A percentile compares a stretch with the other conserved stretches of the same genome.
Conservation (phyloP, 192 early-diverging fungal species). For the Backusella australiensis region DNA sequence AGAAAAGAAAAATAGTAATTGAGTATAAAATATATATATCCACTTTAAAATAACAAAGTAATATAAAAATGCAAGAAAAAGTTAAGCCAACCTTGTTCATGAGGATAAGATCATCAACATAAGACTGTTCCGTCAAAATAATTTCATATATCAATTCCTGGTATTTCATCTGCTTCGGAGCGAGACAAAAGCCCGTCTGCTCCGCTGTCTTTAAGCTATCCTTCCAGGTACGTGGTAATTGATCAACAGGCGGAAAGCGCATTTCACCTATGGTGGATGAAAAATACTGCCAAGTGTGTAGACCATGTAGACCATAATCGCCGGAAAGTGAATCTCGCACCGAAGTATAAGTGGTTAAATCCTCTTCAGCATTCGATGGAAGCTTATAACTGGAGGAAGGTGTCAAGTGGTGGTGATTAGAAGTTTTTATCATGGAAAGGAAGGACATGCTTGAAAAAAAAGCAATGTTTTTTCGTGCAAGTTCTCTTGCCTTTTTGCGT, state of each 20-base stretch:
- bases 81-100: not conserved
- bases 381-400: not conserved
- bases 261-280: not conserved
- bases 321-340: not conserved
- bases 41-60: not conserved
- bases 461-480: conserved; percentile 8
- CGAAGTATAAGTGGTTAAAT: not conserved
- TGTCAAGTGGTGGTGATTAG: conserved; percentile 4
- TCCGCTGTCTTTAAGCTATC: not conserved
- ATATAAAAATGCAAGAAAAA: too few species aligned
- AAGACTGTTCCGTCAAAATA: conserved; percentile 6
- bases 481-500: conserved; percentile 11
- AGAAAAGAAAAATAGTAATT: not conserved
- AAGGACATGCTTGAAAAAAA: conserved; percentile 7
- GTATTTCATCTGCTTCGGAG: conserved; percentile 9
- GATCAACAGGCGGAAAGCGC: not conserved
- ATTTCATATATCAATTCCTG: conserved; percentile 9
- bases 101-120: conserved; percentile 12
- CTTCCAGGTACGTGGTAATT: conserved; percentile 11
- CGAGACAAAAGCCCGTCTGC: not conserved
- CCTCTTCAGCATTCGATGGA: not conserved
- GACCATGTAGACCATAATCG: not conserved
- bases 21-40: not conserved
- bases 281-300: conserved; percentile 3
- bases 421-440: conserved; percentile 11